phyloP scores from a whole-genome alignment of 2,329 filamentous ascomycete genomes.

The Claviceps purpurea region DNA sequence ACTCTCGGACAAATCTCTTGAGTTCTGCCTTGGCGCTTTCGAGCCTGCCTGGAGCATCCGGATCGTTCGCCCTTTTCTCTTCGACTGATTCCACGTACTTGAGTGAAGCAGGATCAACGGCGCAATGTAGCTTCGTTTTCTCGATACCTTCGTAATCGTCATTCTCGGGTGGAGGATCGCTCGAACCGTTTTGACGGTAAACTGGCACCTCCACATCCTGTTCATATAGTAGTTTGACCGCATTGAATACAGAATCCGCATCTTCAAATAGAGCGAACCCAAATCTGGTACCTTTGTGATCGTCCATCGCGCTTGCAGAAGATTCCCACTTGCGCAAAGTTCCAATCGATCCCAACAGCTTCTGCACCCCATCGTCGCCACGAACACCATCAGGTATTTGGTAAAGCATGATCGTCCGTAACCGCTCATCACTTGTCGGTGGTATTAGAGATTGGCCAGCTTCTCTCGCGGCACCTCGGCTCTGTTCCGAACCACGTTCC shows the following conservation, averaged over 20 bases:
- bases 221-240: conserved; percentile 72
- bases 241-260: conserved; percentile 71
- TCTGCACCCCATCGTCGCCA: conserved; percentile 66
- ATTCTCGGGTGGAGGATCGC: conserved; percentile 26
- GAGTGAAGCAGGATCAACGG: conserved; percentile 69
- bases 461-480: conserved; percentile 53
- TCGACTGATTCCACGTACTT: conserved; percentile 80
- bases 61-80: conserved; percentile 49
- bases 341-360: conserved; percentile 63
- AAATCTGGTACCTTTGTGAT: conserved; percentile 73
- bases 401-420: conserved; percentile 81
- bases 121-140: conserved; percentile 56
- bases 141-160: conserved; percentile 43
- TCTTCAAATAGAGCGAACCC: conserved; percentile 96
- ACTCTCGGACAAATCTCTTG: conserved; percentile 51
- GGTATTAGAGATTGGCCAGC: conserved; percentile 60
- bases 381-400: conserved; percentile 69
- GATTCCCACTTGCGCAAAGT: conserved; percentile 76
- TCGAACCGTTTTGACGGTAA: conserved; percentile 52
- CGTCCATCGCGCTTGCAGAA: conserved; percentile 43
- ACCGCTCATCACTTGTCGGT: conserved; percentile 78
- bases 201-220: conserved; percentile 71
- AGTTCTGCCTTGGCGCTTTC: conserved; percentile 57
- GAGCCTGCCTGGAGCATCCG: conserved; percentile 51
- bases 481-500: conserved; percentile 54